A percentile compares a stretch with the other conserved stretches of the same genome.
phyloP scores from a whole-genome alignment of 306 rosid genomes.

The Rosa rugosa region DNA sequence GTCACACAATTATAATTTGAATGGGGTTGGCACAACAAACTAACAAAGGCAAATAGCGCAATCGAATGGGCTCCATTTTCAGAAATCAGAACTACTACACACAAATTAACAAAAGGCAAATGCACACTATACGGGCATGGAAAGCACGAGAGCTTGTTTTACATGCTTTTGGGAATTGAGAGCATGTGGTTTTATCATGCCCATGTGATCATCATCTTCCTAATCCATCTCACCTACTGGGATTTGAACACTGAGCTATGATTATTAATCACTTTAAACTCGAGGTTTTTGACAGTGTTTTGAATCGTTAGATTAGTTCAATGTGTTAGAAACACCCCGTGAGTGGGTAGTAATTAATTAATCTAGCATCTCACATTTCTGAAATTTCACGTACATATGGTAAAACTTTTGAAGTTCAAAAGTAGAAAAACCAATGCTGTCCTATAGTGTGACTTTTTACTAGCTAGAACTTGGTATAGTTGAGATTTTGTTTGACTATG shows the following conservation, averaged over 20 bases:
- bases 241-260: not conserved
- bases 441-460: not conserved
- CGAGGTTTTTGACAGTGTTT: not conserved
- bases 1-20: too few species aligned
- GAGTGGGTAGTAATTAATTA: not conserved
- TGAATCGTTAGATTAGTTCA: not conserved
- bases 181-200: constrained; percentile 5
- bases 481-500: not conserved
- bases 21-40: too few species aligned
- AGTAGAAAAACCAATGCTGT: not conserved
- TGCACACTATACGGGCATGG: not conserved
- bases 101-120: not conserved
- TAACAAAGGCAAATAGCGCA: constrained; percentile 1
- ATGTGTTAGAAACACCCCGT: too few species aligned
- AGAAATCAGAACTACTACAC: not conserved
- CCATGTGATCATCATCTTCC: constrained; percentile 14
- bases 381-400: not conserved
- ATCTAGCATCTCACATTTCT: not conserved
- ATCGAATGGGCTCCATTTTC: not conserved
- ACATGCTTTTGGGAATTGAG: not conserved
- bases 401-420: not conserved
- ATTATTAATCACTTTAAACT: not conserved
- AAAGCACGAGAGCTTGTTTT: constrained; percentile 17
- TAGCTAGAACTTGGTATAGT: not conserved
- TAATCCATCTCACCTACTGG: not conserved